Base-by-base conservation (phyloP, 495 filamentous ascomycete species). In the Corynascus novoguineensis region DNA sequence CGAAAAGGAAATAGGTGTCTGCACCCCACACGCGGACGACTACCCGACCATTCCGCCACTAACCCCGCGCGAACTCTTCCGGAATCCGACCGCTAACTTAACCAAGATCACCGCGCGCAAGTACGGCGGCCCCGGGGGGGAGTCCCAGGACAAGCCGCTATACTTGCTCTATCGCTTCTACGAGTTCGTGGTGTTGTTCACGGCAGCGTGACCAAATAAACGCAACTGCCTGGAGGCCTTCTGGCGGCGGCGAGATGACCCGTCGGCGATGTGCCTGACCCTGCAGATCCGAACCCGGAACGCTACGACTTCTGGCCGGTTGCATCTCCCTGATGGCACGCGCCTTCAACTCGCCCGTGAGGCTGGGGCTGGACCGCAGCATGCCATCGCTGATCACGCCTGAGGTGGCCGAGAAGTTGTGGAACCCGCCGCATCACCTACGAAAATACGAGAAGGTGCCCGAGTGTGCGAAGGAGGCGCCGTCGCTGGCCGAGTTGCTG, bases 271-370 rank as follows among this genome's bases (percentile, higher is more conserved):
- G 37, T 50, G 4, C 47, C 47, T 0, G 47, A 50, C 31, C 47
- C 47, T 1, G 17, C 34, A 21, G 47, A 50, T 21, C 29, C 47
- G 0, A 12, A 50, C n/a, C 31, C 47, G 19, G 47, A 50, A 31
- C 47, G 47, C 1, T 50, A 50, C 11, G 47, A 29, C 14, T 50
- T 50, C 47, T 50, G 1, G 47, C 47, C 3, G 47, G 31, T 5
- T 50, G 47, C 31, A 50, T 19, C 9, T 50, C 14, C 7, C 32
- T 51, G 1, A 51, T 38, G 11, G 49, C 12, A 14, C 34, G 49
- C 22, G 49, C 49, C 49, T 51, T 51, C 49, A 51, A 51, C 22
- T 32, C 49, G 22, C 49, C 32, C 34, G 49, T 51, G 49, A 51
- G 19, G 15, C 6, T 51, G 22, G 49, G 49, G 2, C 49, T 51